phyloP scores from a whole-genome alignment of 257 asterid genomes.

The Jasminum sambac region DNA sequence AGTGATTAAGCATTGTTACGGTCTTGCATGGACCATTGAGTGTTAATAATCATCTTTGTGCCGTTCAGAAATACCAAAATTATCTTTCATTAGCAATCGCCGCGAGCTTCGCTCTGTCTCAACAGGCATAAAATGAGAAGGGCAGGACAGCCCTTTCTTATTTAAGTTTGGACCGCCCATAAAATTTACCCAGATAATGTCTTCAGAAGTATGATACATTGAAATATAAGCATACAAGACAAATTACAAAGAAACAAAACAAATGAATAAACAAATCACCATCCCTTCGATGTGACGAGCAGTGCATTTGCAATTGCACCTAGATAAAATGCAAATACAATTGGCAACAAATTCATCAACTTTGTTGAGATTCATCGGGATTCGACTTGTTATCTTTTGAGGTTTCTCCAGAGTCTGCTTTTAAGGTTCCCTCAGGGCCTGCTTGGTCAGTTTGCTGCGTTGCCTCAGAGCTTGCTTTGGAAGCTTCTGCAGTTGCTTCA shows the following conservation, averaged over 20 bases:
- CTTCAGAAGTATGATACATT: background rate
- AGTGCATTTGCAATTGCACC: slow-evolving; percentile 20
- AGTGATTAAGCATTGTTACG: background rate
- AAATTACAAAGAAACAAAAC: slow-evolving; percentile 32
- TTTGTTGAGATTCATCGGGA: slow-evolving; percentile 31
- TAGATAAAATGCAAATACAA: slow-evolving; percentile 27
- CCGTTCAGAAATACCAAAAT: too few species aligned
- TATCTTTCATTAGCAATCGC: too few species aligned
- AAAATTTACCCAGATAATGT: slow-evolving; percentile 3
- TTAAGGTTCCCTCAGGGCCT: slow-evolving; percentile 12
- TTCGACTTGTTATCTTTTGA: slow-evolving; percentile 17
- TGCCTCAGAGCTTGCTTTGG: slow-evolving; percentile 28
- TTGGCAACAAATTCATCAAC: slow-evolving; percentile 27
- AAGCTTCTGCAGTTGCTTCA: slow-evolving; percentile 22
- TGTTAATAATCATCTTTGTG: too few species aligned
- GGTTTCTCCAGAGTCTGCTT: slow-evolving; percentile 28
- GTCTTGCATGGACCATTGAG: background rate
- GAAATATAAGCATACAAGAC: slow-evolving; percentile 27
- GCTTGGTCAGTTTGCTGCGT: slow-evolving; percentile 19
- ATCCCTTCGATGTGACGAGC: slow-evolving; percentile 19
- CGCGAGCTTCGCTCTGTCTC: too few species aligned
- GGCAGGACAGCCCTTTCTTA: background rate
- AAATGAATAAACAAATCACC: slow-evolving; percentile 48
- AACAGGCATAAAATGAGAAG: background rate
- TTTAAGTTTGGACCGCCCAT: slow-evolving; percentile 2